Evolutionary conservation across 768 basidiomycete genomes (phyloP).

Genomic region (Collybiopsis luxurians): DNA sequence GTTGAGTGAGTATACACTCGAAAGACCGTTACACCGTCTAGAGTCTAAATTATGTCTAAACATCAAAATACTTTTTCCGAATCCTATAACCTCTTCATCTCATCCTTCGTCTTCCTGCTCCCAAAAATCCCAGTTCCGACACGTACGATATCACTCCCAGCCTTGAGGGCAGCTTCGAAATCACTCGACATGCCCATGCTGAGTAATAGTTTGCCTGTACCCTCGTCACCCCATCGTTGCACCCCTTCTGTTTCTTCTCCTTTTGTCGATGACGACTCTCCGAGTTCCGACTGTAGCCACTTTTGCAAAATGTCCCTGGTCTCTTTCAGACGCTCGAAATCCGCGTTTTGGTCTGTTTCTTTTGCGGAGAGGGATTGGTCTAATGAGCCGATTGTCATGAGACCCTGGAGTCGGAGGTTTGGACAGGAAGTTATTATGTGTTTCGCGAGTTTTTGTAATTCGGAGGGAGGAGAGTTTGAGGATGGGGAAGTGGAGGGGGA

Average conservation of each 20-base stretch:
- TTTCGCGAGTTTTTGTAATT: slow-evolving; percentile 63
- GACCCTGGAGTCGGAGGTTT: slow-evolving; percentile 69
- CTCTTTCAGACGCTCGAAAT: slow-evolving; percentile 69
- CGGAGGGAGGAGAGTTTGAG: no score
- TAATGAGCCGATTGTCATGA: slow-evolving; percentile 96
- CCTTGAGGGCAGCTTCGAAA: slow-evolving; percentile 80
- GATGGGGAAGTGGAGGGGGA: slow-evolving; percentile 8
- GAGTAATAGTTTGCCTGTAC: slow-evolving; percentile 49
- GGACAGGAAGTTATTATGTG: slow-evolving; percentile 76
- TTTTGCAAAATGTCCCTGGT: slow-evolving; percentile 59
- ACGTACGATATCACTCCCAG: slow-evolving; percentile 84
- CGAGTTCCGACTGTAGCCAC: slow-evolving; percentile 32
- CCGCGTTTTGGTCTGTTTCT: slow-evolving; percentile 50
- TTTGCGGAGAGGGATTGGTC: slow-evolving; percentile 59
- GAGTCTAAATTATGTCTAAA: no score
- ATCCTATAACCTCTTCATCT: slow-evolving; percentile 1
- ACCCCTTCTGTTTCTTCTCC: slow-evolving; percentile 22
- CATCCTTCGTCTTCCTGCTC: slow-evolving; percentile 54
- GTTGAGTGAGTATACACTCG: no score
- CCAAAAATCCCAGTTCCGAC: slow-evolving; percentile 94
- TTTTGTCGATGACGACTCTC: neutral
- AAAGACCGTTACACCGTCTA: no score
- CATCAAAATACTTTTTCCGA: no score
- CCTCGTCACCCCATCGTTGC: slow-evolving; percentile 41
- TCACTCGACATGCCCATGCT: slow-evolving; percentile 99